Base-by-base conservation (phyloP, 1,284 basidiomycete genomes). In the Ustilago vetiveriae region DNA sequence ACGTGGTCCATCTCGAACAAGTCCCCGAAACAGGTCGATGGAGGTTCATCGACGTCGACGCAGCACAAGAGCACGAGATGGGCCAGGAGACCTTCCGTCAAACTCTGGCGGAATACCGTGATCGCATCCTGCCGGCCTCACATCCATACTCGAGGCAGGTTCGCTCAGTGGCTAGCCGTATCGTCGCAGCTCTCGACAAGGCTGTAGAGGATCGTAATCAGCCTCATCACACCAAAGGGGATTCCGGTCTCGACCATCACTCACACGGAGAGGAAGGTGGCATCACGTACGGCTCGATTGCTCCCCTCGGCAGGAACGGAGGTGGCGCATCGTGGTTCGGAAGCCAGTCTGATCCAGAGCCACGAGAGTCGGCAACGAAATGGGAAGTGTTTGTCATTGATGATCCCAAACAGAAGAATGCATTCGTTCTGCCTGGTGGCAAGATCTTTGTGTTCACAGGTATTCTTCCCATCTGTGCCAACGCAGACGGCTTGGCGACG, bases 371-470 rank as follows among this genome's bases (percentile, higher is more conserved):
- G 2, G 51, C 54, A 14, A 80, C 73, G 6, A 47, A 73, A 67
- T 91, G 90, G 89, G 86, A 91, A 71, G 86, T 96, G 0, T 85
- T 92, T 49, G 92, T 96, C 1, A 90, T 95, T 49, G 85, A 92
- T 64, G 90, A 94, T 73, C 84, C 84, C 24, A 86, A 86, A 32
- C 57, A 77, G 58, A 72, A 91, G 65, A 95, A 96, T 80, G 93
- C 94, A 0, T 88, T 90, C 80, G 92, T 91, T 4, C 83, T 86
- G 2, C 90, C 90, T 33, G 88, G 89, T 4, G 86, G 86, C 17
- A 88, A 88, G 69, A 90, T 96, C 66, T 88, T 94, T 46, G 91
- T 97, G 3, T 96, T 92, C 38, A 75, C 91, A 0, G 94, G 94
- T 0, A 92, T 97, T 45, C 82, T 97, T 8, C 92, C 91, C 0